Base-by-base conservation (phyloP, 2,329 filamentous ascomycete genomes). In the Mycosphaerella sp. region DNA sequence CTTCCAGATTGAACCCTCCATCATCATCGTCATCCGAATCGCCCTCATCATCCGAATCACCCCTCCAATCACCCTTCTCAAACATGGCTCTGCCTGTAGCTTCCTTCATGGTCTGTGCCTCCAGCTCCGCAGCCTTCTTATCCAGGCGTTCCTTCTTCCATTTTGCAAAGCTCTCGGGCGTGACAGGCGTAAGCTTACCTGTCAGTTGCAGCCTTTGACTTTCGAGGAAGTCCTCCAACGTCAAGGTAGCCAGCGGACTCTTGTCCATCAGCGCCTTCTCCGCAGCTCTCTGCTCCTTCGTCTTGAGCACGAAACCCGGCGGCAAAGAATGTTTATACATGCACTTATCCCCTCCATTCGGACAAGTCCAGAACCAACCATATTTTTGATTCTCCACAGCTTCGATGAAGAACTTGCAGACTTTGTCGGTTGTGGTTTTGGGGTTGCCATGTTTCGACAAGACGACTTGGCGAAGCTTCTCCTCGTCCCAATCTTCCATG, bases 371-470 rank as follows among this genome's bases (percentile, higher is more conserved):
- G 74, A 98, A 97, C 93, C 93, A 98, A 57, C 93, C 93, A 65
- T 98, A 98, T 73, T 97, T 98, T 64, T 89, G 87, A 67, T 98
- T 93, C 73, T 98, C 93, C 57, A 98, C 93, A 21, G 93, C 93
- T 61, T 90, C 85, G 68, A 97, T 93, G 70, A 98, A 98, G 77
- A 76, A 95, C 73, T 97, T 98, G 87, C 93, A 98, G 60, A 98
- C 93, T 74, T 97, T 98, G 68, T 98, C 93, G 41, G 93, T 98
- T 4, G 87, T 87, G 17, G 90, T 95, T 68, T 85, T 84, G 54
- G 95, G 93, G 71, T 98, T 98, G 46, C 93, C 93, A 71, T 98
- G 95, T 76, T 98, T 98, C 64, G 87, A 94, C 68, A 94, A 63
- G 18, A 98, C 89, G 32, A 98, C 93, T 50, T 85, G 85, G 62